Percentiles rank a stretch among this genome's conserved stretches.
These are phyloP conservation scores for Yarrowia divulgata DNA, from an alignment of 805 yeast genomes.

Conservation along the genomic window DNA sequence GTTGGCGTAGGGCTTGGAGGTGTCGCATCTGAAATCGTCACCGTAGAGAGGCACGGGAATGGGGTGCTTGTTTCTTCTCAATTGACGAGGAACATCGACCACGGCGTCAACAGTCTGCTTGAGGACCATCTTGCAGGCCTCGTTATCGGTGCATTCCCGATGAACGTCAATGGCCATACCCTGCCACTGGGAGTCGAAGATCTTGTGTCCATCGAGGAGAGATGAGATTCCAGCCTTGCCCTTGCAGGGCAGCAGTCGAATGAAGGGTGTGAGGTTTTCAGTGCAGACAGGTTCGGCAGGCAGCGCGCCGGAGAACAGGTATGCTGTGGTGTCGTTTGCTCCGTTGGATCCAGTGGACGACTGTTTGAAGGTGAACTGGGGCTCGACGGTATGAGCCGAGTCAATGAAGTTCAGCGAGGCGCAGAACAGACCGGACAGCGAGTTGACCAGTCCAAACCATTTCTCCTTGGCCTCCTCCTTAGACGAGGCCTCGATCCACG, in stretches of 20 bases:
- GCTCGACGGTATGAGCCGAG: slow-evolving; percentile 74
- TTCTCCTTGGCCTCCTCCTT: slow-evolving; percentile 62
- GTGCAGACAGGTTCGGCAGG: slow-evolving; percentile 97
- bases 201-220: slow-evolving; percentile 83
- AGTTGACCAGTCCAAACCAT: slow-evolving; percentile 78
- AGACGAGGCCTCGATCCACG: slow-evolving; percentile 71
- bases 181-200: slow-evolving; percentile 92
- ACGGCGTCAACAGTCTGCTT: slow-evolving; percentile 74
- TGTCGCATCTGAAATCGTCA: slow-evolving; percentile 76
- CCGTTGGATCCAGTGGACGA: slow-evolving; percentile 46
- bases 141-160: slow-evolving; percentile 56
- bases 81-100: slow-evolving; percentile 69
- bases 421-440: slow-evolving; percentile 90
- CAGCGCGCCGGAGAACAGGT: slow-evolving; percentile 78
- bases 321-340: slow-evolving; percentile 45
- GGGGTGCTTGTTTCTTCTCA: slow-evolving; percentile 68
- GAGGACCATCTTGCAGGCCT: slow-evolving; percentile 51
- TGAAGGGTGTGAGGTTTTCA: slow-evolving; percentile 92
- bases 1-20: slow-evolving; percentile 60
- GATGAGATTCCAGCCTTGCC: slow-evolving; percentile 90
- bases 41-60: slow-evolving; percentile 83
- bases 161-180: slow-evolving; percentile 85
- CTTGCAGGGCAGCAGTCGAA: slow-evolving; percentile 87
- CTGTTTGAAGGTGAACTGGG: slow-evolving; percentile 48
- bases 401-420: slow-evolving; percentile 93